Evolutionary conservation across 148 eudicot genomes (phyloP), one percentile per base, ranked within the genome.

Genomic region (Rhododendron molle): DNA sequence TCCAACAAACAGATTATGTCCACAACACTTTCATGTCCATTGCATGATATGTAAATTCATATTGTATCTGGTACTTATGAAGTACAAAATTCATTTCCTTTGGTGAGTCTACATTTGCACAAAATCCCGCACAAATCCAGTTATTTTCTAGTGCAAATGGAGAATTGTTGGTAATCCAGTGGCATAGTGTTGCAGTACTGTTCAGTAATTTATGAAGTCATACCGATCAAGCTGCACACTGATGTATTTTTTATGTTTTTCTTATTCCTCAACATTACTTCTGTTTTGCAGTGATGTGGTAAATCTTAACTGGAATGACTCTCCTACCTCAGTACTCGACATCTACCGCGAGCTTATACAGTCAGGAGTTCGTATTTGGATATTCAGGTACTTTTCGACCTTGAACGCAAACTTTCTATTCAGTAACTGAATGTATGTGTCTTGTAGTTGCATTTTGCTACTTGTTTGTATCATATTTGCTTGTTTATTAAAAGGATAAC

Each of bases 331-430:
- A 14, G 93, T 95, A 84, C 92, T 92, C 85, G 90, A 93, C 86
- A 74, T 97, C 86, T 93, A 94, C 83, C 93, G 81, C 20, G 99
- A 97, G 89, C 98, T 97, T 83, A 92, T 97, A 72, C 85, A 81
- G 84, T 87, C 91, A 52, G 98, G 98, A 50, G 88, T 95, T 85
- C 98, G 98, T 56, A 93, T 95, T 83, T 97, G 99, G 99, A 85
- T 95, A 83, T 97, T 97, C 94, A 97, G 99, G 99, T 97, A 86
- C 80, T 60, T 69, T 67, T 76, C 84, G 43, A 72, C 40, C 69
- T 26, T 38, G 14, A 65, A 28, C 10, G 18, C n/a, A 38, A 54
- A 74, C 23, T 36, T 38, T 36, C 20, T 20, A 34, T 32, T 4
- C 21, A 52, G 40, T 21, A 74, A 74, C 4, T 32, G 9, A 77